Conservation (phyloP, 2,329 filamentous ascomycete genomes). For the Alternaria hordeiaustralica region DNA sequence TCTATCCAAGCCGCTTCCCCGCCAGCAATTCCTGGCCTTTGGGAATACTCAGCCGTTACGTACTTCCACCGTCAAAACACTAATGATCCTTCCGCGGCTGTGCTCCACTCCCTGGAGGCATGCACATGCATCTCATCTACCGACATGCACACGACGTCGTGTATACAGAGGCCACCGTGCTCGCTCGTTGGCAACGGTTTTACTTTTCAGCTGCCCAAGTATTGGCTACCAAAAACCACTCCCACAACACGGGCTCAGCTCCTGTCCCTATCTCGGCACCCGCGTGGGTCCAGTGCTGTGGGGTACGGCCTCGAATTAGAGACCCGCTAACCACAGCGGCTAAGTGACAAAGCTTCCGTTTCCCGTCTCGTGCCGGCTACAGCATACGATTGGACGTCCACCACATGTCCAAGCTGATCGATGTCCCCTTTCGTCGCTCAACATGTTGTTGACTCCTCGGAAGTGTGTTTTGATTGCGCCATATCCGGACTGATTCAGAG, state of each 20-base stretch:
- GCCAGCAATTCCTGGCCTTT: constrained; percentile 7
- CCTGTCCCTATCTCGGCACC: constrained; percentile 7
- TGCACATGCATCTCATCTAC: constrained; percentile 12
- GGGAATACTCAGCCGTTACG: constrained; percentile 10
- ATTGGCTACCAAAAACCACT: constrained; percentile 9
- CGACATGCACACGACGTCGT: constrained; percentile 11
- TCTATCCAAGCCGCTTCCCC: constrained; percentile 11
- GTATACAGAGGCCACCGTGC: constrained; percentile 9
- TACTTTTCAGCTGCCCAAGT: constrained; percentile 16
- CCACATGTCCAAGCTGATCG: constrained; percentile 3
- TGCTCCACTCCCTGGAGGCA: constrained; percentile 3
- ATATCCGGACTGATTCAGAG: constrained; percentile 1
- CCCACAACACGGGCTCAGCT: constrained; percentile 4
- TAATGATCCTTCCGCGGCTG: constrained; percentile 19
- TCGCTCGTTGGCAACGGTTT: constrained; percentile 10
- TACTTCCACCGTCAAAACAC: constrained; percentile 12
- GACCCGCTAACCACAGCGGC: constrained; percentile 14
- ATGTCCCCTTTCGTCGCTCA: constrained; percentile 8
- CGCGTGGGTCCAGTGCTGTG: constrained; percentile 9
- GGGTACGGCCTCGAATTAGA: constrained; percentile 14
- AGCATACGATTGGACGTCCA: constrained; percentile 10
- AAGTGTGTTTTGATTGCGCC: neutral
- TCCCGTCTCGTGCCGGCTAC: constrained; percentile 5
- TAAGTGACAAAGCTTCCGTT: constrained; percentile 12
- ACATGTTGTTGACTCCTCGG: constrained; percentile 5